Evolutionary conservation across 2,329 filamentous ascomycete species (phyloP).

Genomic region (Purpureocillium takamizusanense): DNA sequence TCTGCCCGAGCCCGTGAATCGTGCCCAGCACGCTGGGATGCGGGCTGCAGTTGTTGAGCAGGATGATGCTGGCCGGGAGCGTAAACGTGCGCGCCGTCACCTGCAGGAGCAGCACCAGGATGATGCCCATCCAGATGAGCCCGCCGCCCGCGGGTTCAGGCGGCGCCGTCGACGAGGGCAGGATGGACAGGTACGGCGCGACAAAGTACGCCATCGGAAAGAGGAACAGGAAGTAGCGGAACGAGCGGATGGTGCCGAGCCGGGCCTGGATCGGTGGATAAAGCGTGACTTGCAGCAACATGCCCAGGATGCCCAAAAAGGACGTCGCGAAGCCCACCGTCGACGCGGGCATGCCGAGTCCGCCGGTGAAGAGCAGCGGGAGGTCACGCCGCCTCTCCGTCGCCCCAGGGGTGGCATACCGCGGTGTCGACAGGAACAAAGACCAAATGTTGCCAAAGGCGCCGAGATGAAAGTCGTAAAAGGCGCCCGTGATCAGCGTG

Average conservation of each 20-base stretch:
- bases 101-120: slow-evolving; percentile 55
- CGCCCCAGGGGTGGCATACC: slow-evolving; percentile 24
- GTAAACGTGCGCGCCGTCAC: slow-evolving; percentile 66
- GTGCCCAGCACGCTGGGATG: slow-evolving; percentile 49
- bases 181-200: slow-evolving; percentile 56
- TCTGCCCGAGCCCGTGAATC: slow-evolving; percentile 44
- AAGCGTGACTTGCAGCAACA: slow-evolving; percentile 58
- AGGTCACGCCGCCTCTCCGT: slow-evolving; percentile 19
- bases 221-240: slow-evolving; percentile 53
- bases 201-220: slow-evolving; percentile 61
- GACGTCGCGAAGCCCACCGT: slow-evolving; percentile 62
- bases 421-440: slow-evolving; percentile 59
- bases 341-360: slow-evolving; percentile 56
- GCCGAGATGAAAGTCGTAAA: slow-evolving; percentile 62
- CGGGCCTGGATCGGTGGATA: slow-evolving; percentile 57
- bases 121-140: slow-evolving; percentile 52
- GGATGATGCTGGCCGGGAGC: slow-evolving; percentile 47
- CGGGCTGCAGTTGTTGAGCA: slow-evolving; percentile 52
- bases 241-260: slow-evolving; percentile 59
- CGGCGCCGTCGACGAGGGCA: slow-evolving; percentile 40
- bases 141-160: slow-evolving; percentile 36
- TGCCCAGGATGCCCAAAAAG: slow-evolving; percentile 59
- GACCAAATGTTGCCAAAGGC: slow-evolving; percentile 63
- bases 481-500: slow-evolving; percentile 52
- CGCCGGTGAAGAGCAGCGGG: slow-evolving; percentile 51